Base-by-base conservation (phyloP, 805 yeast species). In the Zygosaccharomyces pseudorouxii region DNA sequence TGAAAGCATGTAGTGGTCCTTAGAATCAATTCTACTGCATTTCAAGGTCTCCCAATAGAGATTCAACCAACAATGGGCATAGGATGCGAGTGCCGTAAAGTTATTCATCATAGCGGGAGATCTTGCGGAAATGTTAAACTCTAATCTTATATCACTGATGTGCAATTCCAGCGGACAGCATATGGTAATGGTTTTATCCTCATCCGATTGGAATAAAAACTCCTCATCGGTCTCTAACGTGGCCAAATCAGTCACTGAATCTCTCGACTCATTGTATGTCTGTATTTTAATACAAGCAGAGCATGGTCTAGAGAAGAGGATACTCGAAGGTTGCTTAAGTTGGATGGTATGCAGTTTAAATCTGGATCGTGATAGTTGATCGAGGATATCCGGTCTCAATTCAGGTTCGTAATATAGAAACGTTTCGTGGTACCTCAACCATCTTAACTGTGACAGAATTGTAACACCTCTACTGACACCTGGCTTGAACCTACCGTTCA, bases 401-500 rank as follows among this genome's bases (percentile, higher is more conserved):
- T 33, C 39, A 14, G 47, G 42, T 30, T 55, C 58, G 31, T 49
- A 48, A 12, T 52, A 53, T 4, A 63, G 39, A 25, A 56, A 57
- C 11, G 50, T 31, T 27, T 70, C 76, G 20, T 78, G 81, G 61
- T 92, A 92, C 4, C 67, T 56, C 28, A 89, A 67, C 59, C 81
- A 88, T 39, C 92, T 63, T 22, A 73, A 62, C 64, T 92, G 97
- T 4, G 90, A 81, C 14, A 57, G 51, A 28, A 88, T 86, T 0
- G 88, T 78, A 0, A 92, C 82, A 0, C 96, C 97, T 9, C 68
- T 65, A 2, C 84, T 82, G 39, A 80, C 74, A 4, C 75, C 71
- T 22, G 59, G 47, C 27, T 75, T 70, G 81, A 86, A 80, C 49
- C 97, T 71, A 45, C 74, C 70, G 6, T 57, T 48, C 2, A 84